Evolutionary conservation across 306 rosid species (phyloP).

Genomic region (Quercus alba): DNA sequence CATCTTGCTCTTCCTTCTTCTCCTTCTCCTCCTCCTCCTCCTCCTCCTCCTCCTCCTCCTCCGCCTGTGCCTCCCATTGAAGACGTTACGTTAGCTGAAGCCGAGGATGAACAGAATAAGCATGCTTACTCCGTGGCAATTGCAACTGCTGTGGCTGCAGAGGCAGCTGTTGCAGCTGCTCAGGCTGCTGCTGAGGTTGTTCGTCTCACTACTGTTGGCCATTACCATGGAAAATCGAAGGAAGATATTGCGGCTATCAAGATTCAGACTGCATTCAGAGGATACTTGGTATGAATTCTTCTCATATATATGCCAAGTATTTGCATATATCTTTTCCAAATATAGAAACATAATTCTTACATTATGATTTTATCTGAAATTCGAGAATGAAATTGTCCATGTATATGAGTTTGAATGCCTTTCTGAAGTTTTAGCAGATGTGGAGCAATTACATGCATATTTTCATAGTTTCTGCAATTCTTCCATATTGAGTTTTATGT

Average conservation of each 20-base stretch:
- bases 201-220: constrained; percentile 36
- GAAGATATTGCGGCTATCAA: constrained; percentile 65
- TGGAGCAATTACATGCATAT: background rate
- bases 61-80: constrained; percentile 32
- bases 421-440: background rate
- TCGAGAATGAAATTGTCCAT: background rate
- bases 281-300: constrained; percentile 55
- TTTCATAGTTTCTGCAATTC: background rate
- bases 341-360: background rate
- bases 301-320: background rate
- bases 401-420: background rate
- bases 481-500: background rate
- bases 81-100: constrained; percentile 31
- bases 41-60: constrained; percentile 21
- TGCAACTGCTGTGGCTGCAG: constrained; percentile 81
- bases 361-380: background rate
- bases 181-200: constrained; percentile 70
- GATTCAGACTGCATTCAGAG: constrained; percentile 74
- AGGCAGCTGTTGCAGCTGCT: constrained; percentile 86
- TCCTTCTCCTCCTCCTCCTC: background rate
- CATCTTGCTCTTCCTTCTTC: background rate
- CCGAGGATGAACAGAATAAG: constrained; percentile 54
- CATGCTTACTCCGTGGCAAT: constrained; percentile 74
- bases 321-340: background rate
- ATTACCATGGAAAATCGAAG: constrained; percentile 27